phyloP scores from a whole-genome alignment of 2,329 filamentous ascomycete genomes.

The Beauveria bassiana region DNA sequence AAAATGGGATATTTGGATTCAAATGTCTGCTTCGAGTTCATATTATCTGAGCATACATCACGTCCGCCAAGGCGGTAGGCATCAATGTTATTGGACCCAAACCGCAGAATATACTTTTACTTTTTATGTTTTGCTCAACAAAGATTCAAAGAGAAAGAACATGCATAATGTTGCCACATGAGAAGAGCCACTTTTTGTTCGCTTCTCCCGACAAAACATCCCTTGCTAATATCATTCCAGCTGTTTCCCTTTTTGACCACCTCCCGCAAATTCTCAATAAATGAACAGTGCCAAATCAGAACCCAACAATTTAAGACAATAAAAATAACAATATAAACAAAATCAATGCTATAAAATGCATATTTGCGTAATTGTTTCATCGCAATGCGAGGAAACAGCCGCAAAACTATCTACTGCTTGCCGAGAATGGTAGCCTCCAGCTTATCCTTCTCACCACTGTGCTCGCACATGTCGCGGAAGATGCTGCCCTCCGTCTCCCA shows the following conservation, averaged over 20 bases:
- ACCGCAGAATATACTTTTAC: too few relatives aligned
- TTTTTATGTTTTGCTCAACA: neutral
- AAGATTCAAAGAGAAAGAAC: neutral
- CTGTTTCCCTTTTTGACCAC: neutral
- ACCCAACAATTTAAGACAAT: neutral
- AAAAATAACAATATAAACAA: neutral
- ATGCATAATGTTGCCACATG: too few relatives aligned
- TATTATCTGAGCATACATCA: too few relatives aligned
- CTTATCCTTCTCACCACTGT: constrained; percentile 51
- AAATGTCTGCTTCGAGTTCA: too few relatives aligned
- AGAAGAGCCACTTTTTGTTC: neutral
- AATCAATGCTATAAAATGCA: constrained; percentile 3
- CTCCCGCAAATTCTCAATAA: neutral
- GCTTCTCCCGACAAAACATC: neutral
- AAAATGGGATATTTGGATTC: too few relatives aligned
- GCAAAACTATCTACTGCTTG: constrained; percentile 1
- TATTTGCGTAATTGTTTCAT: neutral
- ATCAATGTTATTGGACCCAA: too few relatives aligned
- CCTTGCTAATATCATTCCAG: neutral
- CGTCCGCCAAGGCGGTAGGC: too few relatives aligned
- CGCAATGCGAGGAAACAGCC: neutral
- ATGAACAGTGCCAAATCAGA: neutral
- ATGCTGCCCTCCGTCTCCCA: constrained; percentile 45
- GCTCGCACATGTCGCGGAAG: constrained; percentile 57
- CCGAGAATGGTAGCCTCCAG: constrained; percentile 38